Evolutionary conservation across 2,329 filamentous ascomycete species (phyloP), one percentile per base, ranked within the genome.

Genomic region (Claviceps quebecensis): DNA sequence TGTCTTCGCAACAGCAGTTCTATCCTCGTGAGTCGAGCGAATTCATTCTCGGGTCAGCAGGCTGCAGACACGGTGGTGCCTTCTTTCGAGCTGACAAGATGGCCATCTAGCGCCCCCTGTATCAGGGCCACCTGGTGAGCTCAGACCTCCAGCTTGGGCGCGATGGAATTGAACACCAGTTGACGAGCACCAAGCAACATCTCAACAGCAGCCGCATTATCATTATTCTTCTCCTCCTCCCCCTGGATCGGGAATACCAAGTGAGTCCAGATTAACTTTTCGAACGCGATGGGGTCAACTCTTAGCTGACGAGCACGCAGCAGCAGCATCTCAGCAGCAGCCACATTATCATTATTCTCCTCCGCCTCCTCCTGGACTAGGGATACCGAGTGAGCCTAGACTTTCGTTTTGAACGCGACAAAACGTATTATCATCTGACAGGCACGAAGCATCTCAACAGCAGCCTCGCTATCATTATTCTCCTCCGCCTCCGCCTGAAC

Each of bases 1-100:
- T 74, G 67, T 70, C 70, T 53, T 62, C 61, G 50, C 64, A 66
- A 43, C 60, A 64, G 48, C 67, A 70, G 52, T 75, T 69, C 57
- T 75, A 74, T 59, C 72, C 73, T 54, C 73, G 72, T 74, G 62
- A 60, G 71, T 63, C 41, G 44, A 45, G 45, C 41, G 29, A 34
- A 6, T 41, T 39, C 48, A 39, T 11, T 9, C 29, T 23, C 9
- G 40, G 22, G 5, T 39, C 7, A 4, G 6, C 14, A n/a, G 5
- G 26, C n/a, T 9, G 5, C 17, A 14, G 40, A 13, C 7, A 13
- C 1, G 11, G 9, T 13, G 14, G 26, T 5, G 5, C 8, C 4
- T 29, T 14, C 38, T 39, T 16, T 22, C 44, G 14, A n/a, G 36
- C 41, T 50, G 49, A 45, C 44, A 6, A 29, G n/a, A 40, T 46